These are phyloP conservation scores for Globisporangium canariense DNA, from an alignment of 352 stramenopile species.

Conservation along the genomic window DNA sequence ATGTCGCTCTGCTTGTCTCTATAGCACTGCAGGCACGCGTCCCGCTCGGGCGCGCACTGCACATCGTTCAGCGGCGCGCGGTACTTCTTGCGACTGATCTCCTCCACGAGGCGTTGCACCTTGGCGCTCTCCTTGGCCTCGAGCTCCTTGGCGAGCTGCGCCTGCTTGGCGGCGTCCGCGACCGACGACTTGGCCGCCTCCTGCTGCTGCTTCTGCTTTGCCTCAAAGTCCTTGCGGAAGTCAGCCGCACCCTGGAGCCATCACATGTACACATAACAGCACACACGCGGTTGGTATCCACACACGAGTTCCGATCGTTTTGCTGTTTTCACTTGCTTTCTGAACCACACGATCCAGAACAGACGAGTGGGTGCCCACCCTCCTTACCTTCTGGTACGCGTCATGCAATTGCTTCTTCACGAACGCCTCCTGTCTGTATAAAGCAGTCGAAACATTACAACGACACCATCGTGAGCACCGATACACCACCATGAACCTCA, in stretches of 20 bases:
- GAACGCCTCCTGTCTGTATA: conserved; percentile 56
- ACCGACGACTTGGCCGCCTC: conserved; percentile 3
- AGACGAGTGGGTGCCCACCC: background rate
- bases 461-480: background rate
- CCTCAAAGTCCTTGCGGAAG: conserved; percentile 58
- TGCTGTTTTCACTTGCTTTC: background rate
- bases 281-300: background rate
- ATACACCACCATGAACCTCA: background rate
- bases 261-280: background rate
- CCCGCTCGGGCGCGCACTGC: conserved; percentile 72
- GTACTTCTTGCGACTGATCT: conserved; percentile 85
- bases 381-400: conserved; percentile 65
- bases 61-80: conserved; percentile 76
- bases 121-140: conserved; percentile 63
- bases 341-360: background rate
- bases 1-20: conserved; percentile 75
- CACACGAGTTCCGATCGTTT: no score
- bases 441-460: background rate
- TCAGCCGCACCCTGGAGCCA: conserved; percentile 56
- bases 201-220: conserved; percentile 34
- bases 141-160: conserved; percentile 63
- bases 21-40: conserved; percentile 86
- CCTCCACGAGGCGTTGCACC: conserved; percentile 70
- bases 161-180: conserved; percentile 37
- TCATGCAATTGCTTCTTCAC: conserved; percentile 77